These are phyloP conservation scores for Fraxinus sp. DNA, from an alignment of 305 asterid genomes.

Conservation along the genomic window DNA sequence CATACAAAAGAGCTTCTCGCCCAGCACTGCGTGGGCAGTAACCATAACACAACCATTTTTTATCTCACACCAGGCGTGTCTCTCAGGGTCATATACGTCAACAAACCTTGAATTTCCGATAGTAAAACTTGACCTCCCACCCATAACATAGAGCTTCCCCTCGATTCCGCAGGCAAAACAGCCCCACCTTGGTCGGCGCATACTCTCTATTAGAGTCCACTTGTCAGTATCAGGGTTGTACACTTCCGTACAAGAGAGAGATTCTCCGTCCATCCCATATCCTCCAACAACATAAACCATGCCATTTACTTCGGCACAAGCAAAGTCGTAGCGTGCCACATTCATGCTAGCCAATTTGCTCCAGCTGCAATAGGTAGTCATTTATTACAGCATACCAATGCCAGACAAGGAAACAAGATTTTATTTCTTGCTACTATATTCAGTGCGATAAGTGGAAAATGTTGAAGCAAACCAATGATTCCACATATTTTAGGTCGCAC, in stretches of 20 bases:
- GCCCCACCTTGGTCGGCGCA: slow-evolving; percentile 76
- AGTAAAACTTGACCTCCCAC: slow-evolving; percentile 78
- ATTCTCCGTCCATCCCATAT: slow-evolving; percentile 54
- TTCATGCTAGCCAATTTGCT: slow-evolving; percentile 70
- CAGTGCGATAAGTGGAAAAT: not conserved
- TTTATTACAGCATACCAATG: not conserved
- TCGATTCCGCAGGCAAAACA: slow-evolving; percentile 73
- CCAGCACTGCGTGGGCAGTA: slow-evolving; percentile 72
- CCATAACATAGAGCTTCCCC: slow-evolving; percentile 80
- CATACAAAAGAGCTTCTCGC: slow-evolving; percentile 62
- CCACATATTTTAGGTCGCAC: not conserved
- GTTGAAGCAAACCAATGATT: not conserved
- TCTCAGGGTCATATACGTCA: slow-evolving; percentile 59
- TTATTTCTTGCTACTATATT: not conserved
- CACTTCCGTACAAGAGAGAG: slow-evolving; percentile 67
- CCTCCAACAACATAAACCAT: slow-evolving; percentile 71
- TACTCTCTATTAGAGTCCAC: slow-evolving; percentile 67
- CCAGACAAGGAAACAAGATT: not conserved
- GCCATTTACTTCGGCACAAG: slow-evolving; percentile 72
- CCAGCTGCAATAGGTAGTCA: slow-evolving; percentile 52
- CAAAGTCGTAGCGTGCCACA: slow-evolving; percentile 76
- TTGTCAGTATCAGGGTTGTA: slow-evolving; percentile 59
- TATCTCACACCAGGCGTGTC: slow-evolving; percentile 55
- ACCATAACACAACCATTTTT: slow-evolving; percentile 87
- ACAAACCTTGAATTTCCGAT: slow-evolving; percentile 70